These are phyloP conservation scores for Metarhizium rileyi DNA, from an alignment of 2,329 filamentous ascomycete genomes.

Conservation along the genomic window DNA sequence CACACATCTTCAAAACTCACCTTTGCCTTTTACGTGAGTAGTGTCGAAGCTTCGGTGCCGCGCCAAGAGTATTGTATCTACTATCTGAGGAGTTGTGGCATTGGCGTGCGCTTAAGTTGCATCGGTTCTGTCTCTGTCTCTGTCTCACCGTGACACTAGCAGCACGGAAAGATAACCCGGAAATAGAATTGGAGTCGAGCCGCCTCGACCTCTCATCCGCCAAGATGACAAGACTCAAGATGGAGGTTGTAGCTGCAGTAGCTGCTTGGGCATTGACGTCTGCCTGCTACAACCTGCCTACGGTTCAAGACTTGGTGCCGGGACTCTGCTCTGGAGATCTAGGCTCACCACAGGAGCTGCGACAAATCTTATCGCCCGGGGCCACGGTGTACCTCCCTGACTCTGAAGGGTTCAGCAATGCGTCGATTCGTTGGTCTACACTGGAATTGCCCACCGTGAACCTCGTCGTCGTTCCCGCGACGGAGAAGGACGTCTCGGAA, in stretches of 20 bases:
- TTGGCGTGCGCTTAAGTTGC: background rate
- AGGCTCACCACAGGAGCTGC: conserved; percentile 17
- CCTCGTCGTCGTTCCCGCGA: conserved; percentile 36
- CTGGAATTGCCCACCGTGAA: conserved; percentile 31
- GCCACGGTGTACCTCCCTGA: conserved; percentile 34
- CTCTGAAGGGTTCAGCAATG: conserved; percentile 26
- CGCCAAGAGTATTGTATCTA: too few species aligned
- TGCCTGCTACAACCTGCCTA: conserved; percentile 11
- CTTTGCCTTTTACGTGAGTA: too few species aligned
- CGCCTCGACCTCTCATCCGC: background rate
- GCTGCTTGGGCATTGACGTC: conserved; percentile 16
- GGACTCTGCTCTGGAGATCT: conserved; percentile 6
- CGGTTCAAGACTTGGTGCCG: conserved; percentile 8
- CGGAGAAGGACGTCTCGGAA: conserved; percentile 37
- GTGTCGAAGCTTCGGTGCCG: too few species aligned
- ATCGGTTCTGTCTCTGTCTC: background rate
- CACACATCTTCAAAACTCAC: too few species aligned
- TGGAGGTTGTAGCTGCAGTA: conserved; percentile 18
- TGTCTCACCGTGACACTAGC: too few species aligned
- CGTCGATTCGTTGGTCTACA: conserved; percentile 35
- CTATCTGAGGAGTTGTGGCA: too few species aligned
- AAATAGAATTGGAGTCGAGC: background rate
- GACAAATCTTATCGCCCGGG: conserved; percentile 22
- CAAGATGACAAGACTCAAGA: conserved; percentile 6
- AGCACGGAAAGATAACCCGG: too few species aligned